A percentile compares a stretch with the other conserved stretches of the same genome.
Evolutionary conservation across 2,329 filamentous ascomycete genomes (phyloP).

Genomic region (Aspergillus bombycis): DNA sequence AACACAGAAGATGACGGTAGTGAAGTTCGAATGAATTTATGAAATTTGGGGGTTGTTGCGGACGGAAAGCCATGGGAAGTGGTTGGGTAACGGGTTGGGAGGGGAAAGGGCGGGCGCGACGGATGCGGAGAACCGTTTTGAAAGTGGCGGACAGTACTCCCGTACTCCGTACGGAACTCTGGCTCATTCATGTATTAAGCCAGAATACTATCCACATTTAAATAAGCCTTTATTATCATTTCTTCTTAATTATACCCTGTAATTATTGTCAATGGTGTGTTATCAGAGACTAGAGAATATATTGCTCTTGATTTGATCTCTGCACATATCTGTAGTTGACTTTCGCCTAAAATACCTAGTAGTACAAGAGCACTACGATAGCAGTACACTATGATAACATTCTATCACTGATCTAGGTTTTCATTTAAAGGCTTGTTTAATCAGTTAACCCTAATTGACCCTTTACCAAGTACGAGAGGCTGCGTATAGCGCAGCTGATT

Average conservation of each 20-base stretch:
- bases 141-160: neutral
- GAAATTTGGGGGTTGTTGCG: neutral
- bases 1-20: neutral
- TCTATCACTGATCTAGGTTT: neutral
- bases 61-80: constrained; percentile 6
- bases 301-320: neutral
- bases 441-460: neutral
- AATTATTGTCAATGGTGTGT: neutral
- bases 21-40: constrained; percentile 2
- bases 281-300: neutral
- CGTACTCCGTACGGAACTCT: too few species aligned
- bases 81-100: neutral
- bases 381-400: too few species aligned
- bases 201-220: neutral
- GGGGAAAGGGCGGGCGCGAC: constrained; percentile 1
- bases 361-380: too few species aligned
- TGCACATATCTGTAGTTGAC: too few species aligned
- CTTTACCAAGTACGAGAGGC: neutral
- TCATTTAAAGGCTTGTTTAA: neutral
- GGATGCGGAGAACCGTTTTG: constrained; percentile 9
- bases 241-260: neutral
- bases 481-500: neutral
- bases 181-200: neutral
- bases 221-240: neutral
- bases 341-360: neutral